These are phyloP conservation scores for Aspergillus sp. DNA, from an alignment of 2,329 filamentous ascomycete species.

Conservation along the genomic window DNA sequence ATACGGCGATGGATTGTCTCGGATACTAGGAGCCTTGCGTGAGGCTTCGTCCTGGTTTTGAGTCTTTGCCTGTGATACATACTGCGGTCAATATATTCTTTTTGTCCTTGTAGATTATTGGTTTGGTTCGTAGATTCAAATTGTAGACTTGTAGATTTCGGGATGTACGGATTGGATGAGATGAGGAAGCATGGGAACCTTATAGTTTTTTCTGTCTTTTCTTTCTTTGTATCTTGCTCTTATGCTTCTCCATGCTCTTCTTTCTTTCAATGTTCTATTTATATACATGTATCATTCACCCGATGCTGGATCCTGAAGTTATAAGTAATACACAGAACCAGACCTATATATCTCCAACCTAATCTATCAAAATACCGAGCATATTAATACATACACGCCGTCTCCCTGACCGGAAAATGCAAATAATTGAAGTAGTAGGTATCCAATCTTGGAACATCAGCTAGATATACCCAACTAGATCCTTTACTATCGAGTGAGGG, in stretches of 20 bases:
- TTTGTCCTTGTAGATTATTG: background rate
- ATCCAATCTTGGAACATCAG: no score
- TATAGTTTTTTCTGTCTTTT: no score
- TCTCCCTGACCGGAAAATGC: background rate
- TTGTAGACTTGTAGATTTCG: no score
- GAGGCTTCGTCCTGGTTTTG: constrained; percentile 8
- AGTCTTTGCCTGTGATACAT: constrained; percentile 8
- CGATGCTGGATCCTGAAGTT: no score
- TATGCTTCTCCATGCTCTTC: background rate
- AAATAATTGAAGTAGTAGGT: background rate
- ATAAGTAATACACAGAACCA: background rate
- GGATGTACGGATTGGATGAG: no score
- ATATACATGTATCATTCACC: background rate
- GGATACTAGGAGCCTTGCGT: background rate
- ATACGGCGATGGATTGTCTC: constrained; percentile 3
- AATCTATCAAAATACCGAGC: background rate
- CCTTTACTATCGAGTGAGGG: no score
- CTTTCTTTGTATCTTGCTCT: background rate
- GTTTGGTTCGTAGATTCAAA: no score
- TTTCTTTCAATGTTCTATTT: background rate
- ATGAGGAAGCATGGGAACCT: no score
- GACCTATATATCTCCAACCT: background rate
- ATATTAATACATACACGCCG: background rate
- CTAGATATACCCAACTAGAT: no score
- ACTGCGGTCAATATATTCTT: background rate